Evolutionary conservation across 2,329 filamentous ascomycete species (phyloP).

Genomic region (Trichoderma aggressivum): DNA sequence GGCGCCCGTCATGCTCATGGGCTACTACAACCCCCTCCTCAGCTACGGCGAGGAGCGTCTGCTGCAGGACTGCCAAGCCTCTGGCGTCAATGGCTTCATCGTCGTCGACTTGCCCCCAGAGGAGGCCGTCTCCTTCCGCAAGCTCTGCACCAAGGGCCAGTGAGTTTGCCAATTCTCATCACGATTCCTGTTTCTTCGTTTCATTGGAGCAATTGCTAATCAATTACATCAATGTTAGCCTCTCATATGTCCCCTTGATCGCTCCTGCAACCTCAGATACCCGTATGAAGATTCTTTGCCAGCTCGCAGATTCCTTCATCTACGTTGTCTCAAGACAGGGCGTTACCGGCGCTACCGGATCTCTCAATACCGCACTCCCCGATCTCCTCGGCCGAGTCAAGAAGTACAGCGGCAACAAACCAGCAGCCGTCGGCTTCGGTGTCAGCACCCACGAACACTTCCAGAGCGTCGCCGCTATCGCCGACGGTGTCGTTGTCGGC

Average conservation of each 20-base stretch:
- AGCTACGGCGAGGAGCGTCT: slow-evolving; percentile 92
- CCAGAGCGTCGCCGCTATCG: slow-evolving; percentile 73
- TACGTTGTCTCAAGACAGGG: slow-evolving; percentile 98
- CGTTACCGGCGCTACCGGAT: slow-evolving; percentile 85
- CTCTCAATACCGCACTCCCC: slow-evolving; percentile 76
- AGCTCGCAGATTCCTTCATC: slow-evolving; percentile 97
- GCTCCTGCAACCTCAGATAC: slow-evolving; percentile 88
- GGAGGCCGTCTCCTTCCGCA: slow-evolving; percentile 89
- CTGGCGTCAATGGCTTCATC: slow-evolving; percentile 93
- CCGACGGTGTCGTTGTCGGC: slow-evolving; percentile 94
- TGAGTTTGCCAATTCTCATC: slow-evolving; percentile 36
- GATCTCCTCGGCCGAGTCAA: slow-evolving; percentile 82
- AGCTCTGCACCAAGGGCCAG: slow-evolving; percentile 74
- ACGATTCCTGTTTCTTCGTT: neutral
- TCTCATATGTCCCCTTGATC: slow-evolving; percentile 96
- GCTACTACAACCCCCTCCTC: slow-evolving; percentile 96
- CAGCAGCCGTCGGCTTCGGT: slow-evolving; percentile 91
- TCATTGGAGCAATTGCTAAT: neutral
- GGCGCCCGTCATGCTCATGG: slow-evolving; percentile 89
- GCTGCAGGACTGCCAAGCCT: slow-evolving; percentile 76
- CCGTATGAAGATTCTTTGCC: slow-evolving; percentile 93
- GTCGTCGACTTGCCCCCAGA: slow-evolving; percentile 93
- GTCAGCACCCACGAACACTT: slow-evolving; percentile 96
- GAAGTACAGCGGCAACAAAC: slow-evolving; percentile 85
- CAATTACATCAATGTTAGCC: slow-evolving; percentile 40